Conservation (phyloP, 2,329 filamentous ascomycete species). For the Alternaria viburni region DNA sequence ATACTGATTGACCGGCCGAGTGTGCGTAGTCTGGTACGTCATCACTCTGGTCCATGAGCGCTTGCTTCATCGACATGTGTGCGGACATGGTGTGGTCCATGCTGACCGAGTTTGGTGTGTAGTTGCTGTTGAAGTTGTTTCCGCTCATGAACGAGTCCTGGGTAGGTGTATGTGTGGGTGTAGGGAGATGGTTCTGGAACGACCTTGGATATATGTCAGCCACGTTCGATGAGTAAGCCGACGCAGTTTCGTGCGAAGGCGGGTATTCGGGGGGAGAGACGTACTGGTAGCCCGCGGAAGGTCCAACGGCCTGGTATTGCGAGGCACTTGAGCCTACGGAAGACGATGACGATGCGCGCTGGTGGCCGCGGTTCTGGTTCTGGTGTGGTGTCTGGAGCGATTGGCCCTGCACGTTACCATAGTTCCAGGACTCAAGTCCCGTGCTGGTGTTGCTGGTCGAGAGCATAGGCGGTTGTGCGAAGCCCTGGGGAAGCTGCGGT, state of each 20-base stretch:
- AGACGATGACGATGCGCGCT: conserved; percentile 49
- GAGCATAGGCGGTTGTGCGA: conserved; percentile 42
- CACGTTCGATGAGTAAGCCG: conserved; percentile 39
- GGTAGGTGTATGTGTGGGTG: conserved; percentile 61
- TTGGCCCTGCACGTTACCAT: conserved; percentile 41
- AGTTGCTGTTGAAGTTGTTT: conserved; percentile 56
- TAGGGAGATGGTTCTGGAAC: conserved; percentile 60
- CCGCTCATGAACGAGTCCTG: conserved; percentile 58
- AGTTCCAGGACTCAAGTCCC: conserved; percentile 42
- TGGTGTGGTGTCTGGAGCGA: conserved; percentile 43
- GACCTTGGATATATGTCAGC: conserved; percentile 49
- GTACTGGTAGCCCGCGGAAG: conserved; percentile 46
- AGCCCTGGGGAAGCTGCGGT: conserved; percentile 39
- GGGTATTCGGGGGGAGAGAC: conserved; percentile 55
- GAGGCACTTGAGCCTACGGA: conserved; percentile 47
- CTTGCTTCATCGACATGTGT: conserved; percentile 67
- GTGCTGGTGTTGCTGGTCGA: conserved; percentile 30
- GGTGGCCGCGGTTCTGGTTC: conserved; percentile 40
- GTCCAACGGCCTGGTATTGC: conserved; percentile 41
- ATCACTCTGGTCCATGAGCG: conserved; percentile 61
- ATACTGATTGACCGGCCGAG: conserved; percentile 64
- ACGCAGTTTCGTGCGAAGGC: conserved; percentile 48
- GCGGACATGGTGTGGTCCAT: conserved; percentile 56
- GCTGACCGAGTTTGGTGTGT: conserved; percentile 50
- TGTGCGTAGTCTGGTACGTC: conserved; percentile 59